Percentiles rank a stretch among this genome's conserved stretches.
phyloP scores from a whole-genome alignment of 441 rosid species.

The Erysimum cheiri region DNA sequence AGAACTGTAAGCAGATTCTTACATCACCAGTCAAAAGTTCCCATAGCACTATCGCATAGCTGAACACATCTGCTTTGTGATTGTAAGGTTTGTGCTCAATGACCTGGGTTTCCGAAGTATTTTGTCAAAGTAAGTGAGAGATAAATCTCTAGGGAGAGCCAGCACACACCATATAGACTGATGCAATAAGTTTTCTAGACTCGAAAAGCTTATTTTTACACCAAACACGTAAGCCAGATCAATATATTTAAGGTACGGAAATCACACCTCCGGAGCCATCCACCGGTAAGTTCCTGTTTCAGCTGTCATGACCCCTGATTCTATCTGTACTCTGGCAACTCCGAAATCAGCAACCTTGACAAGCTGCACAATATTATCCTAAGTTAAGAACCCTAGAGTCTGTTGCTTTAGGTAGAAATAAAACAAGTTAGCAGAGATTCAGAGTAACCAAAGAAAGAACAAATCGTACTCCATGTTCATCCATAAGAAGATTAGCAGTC shows the following conservation, averaged over 20 bases:
- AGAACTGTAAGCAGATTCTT: slow-evolving; percentile 37
- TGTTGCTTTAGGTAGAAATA: slow-evolving; percentile 3
- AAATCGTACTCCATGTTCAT: slow-evolving; percentile 87
- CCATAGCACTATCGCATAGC: slow-evolving; percentile 91
- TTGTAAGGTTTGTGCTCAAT: slow-evolving; percentile 94
- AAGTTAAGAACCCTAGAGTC: slow-evolving; percentile 12
- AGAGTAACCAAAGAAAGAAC: slow-evolving; percentile 14
- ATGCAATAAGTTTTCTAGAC: slow-evolving; percentile 4
- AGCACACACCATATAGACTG: neutral
- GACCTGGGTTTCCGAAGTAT: slow-evolving; percentile 66
- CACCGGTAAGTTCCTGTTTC: slow-evolving; percentile 88
- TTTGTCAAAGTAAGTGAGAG: slow-evolving; percentile 10
- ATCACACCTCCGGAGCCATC: slow-evolving; percentile 80
- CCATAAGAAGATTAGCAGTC: slow-evolving; percentile 97
- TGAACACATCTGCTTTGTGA: slow-evolving; percentile 91
- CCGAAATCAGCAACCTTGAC: slow-evolving; percentile 87
- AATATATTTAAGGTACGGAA: neutral
- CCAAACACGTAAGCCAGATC: slow-evolving; percentile 3
- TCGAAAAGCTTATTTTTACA: neutral
- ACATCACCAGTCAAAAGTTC: slow-evolving; percentile 95
- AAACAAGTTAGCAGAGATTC: slow-evolving; percentile 1
- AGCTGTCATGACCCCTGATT: slow-evolving; percentile 83
- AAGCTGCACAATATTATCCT: slow-evolving; percentile 50
- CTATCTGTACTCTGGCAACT: slow-evolving; percentile 74
- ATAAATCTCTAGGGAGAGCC: neutral